A percentile compares a stretch with the other conserved stretches of the same genome.
These are phyloP conservation scores for Pleodorina starrii DNA, from an alignment of 139 green algal genomes.

Conservation along the genomic window DNA sequence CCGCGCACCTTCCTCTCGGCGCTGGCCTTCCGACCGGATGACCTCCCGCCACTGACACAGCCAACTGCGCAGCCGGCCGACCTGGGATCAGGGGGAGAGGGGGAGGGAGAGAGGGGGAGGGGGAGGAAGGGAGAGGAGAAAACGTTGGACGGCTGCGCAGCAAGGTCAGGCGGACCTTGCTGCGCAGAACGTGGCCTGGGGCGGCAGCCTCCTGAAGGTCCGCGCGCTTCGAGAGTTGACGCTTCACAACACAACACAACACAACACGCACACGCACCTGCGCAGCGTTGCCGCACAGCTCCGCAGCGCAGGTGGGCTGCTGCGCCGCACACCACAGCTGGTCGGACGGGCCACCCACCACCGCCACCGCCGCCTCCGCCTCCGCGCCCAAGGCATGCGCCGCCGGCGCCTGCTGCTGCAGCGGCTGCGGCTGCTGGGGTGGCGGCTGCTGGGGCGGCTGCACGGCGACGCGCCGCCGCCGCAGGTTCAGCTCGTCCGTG, in stretches of 20 bases:
- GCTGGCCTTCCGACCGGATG: constrained; percentile 4
- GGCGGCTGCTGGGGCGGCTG: constrained; percentile 5
- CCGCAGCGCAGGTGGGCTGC: not conserved
- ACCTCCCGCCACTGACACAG: constrained; percentile 32
- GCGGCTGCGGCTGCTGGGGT: not conserved
- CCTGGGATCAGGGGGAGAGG: not conserved
- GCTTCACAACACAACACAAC: no score
- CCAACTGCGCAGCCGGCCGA: not conserved
- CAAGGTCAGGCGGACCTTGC: no score
- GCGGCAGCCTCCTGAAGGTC: no score
- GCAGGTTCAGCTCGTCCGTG: not conserved
- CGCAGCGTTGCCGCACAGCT: constrained; percentile 37
- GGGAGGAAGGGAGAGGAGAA: not conserved
- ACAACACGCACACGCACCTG: constrained; percentile 42
- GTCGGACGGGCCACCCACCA: not conserved
- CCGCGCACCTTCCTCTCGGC: not conserved
- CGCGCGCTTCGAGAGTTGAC: no score
- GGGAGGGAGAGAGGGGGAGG: not conserved
- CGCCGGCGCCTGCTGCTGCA: not conserved
- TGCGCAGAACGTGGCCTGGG: no score
- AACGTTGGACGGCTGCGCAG: no score
- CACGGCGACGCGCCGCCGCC: not conserved
- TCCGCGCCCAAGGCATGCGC: not conserved
- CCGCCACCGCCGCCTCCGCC: not conserved
- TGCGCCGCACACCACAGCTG: constrained; percentile 29